A percentile compares a stretch with the other conserved stretches of the same genome.
phyloP scores from a whole-genome alignment of 208 protist genomes.

The Leishmania martiniquensis region DNA sequence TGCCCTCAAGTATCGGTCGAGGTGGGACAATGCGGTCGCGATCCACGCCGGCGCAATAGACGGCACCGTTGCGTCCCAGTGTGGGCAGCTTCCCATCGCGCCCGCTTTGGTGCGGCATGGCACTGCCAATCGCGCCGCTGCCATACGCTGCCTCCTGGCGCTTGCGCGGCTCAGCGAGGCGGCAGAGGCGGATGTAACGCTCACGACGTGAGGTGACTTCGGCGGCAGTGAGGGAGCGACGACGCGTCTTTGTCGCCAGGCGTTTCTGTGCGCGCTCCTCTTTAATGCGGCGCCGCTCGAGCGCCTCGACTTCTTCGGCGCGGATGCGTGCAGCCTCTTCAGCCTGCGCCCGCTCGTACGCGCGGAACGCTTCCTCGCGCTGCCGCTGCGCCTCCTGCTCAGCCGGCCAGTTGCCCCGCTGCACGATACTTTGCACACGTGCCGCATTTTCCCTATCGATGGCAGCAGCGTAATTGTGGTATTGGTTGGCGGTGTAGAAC shows the following conservation, averaged over 20 bases:
- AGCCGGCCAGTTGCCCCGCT: conserved; percentile 20
- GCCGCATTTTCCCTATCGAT: conserved; percentile 72
- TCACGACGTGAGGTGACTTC: conserved; percentile 25
- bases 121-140: conserved; percentile 40
- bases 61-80: conserved; percentile 47
- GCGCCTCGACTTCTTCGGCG: conserved; percentile 26
- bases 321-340: conserved; percentile 23
- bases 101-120: conserved; percentile 47
- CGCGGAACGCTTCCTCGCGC: conserved; percentile 34
- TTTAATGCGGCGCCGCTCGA: conserved; percentile 24
- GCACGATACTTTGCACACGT: conserved; percentile 50
- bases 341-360: conserved; percentile 26
- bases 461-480: conserved; percentile 53
- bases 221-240: conserved; percentile 10
- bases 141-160: conserved; percentile 28
- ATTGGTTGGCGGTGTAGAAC: conserved; percentile 65
- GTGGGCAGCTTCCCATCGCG: conserved; percentile 40
- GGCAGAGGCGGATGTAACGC: conserved; percentile 32
- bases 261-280: conserved; percentile 34
- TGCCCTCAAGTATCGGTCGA: conserved; percentile 31
- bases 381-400: conserved; percentile 32
- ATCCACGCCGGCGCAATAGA: conserved; percentile 80
- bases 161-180: conserved; percentile 56
- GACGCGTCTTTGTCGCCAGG: conserved; percentile 5
- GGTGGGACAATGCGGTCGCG: conserved; percentile 80